Base-by-base conservation (phyloP, 495 filamentous ascomycete genomes). In the Podospora sp. region DNA sequence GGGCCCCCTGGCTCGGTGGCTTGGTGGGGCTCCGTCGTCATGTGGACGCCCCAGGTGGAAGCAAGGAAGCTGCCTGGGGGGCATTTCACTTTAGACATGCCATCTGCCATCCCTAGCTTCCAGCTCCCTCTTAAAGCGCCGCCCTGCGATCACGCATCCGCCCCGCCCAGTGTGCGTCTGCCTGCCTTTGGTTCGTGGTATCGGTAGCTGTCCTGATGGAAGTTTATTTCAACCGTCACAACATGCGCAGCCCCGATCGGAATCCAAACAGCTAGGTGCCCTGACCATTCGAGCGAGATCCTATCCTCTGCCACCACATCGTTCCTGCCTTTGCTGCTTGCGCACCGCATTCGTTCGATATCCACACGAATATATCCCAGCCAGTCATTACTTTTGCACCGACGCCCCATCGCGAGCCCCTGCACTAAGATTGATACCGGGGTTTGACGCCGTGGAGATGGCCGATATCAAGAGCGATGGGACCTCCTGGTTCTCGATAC, bases 401-500 rank as follows among this genome's bases (percentile, higher is more conserved):
- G 33, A 59, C 57, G 27, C 26, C 27, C 6, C 4, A n/a, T 26
- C 2, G 57, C 3, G 26, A 21, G 57, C 27, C 4, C 1, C 18
- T 11, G 5, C 14, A 18, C 61, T 49, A 9, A 21, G 20, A 62
- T 24, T 33, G 18, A 21, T 12, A 33, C 14, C 16, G 7, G 27
- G 22, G 20, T 6, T 29, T 29, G 5, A 16, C 8, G 69, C 69
- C 65, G 60, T 58, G 55, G 67, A 63, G 50, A 21, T 25, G 33
- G 50, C 50, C 49, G 22, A 66, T 8, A 56, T 65, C 9, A 14
- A 18, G 26, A 20, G 22, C 36, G 51, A 57, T 62, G 70, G 66
- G 71, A 68, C 69, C 46, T 21, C 29, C 52, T 72, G 70, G 68
- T 51, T 75, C 50, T 65, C 53, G 20, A 65, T 69, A n/a, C 62